phyloP scores from a whole-genome alignment of 2,329 filamentous ascomycete genomes.

The Neonectria hederae region DNA sequence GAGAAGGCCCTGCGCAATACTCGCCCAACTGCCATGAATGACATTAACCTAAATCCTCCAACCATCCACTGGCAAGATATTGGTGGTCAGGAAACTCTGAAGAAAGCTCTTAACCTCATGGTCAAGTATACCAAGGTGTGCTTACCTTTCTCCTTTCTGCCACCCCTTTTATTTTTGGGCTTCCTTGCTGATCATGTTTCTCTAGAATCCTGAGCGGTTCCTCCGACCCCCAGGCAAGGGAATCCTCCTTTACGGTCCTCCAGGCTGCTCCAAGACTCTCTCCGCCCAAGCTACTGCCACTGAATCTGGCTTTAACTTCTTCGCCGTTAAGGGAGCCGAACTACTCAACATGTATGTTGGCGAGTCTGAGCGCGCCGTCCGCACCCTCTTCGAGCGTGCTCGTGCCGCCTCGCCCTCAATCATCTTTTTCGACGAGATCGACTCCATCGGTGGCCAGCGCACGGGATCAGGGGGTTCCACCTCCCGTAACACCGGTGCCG shows the following conservation, averaged over 20 bases:
- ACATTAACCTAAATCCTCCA: slow-evolving; percentile 87
- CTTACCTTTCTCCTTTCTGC: neutral
- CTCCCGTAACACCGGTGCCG: slow-evolving; percentile 55
- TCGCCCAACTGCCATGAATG: slow-evolving; percentile 86
- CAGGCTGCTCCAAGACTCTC: slow-evolving; percentile 94
- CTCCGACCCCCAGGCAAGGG: slow-evolving; percentile 75
- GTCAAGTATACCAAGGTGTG: slow-evolving; percentile 53
- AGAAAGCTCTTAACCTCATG: slow-evolving; percentile 65
- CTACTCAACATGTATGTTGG: slow-evolving; percentile 97
- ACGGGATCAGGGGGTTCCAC: slow-evolving; percentile 55
- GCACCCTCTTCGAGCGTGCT: slow-evolving; percentile 87
- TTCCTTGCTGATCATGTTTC: slow-evolving; percentile 19
- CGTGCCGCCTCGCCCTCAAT: slow-evolving; percentile 88
- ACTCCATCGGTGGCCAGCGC: slow-evolving; percentile 75
- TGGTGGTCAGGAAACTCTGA: slow-evolving; percentile 82
- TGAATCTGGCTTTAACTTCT: slow-evolving; percentile 90
- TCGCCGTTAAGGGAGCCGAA: slow-evolving; percentile 93
- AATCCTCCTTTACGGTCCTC: slow-evolving; percentile 88
- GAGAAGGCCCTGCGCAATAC: slow-evolving; percentile 72
- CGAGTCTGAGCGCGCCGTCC: slow-evolving; percentile 87
- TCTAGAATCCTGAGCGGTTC: slow-evolving; percentile 47
- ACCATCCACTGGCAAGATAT: slow-evolving; percentile 89
- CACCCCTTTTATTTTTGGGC: neutral
- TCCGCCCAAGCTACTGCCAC: slow-evolving; percentile 91
- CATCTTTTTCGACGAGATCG: slow-evolving; percentile 97